Evolutionary conservation across 78 protist species (phyloP).

Genomic region (Protostelium mycophagum): DNA sequence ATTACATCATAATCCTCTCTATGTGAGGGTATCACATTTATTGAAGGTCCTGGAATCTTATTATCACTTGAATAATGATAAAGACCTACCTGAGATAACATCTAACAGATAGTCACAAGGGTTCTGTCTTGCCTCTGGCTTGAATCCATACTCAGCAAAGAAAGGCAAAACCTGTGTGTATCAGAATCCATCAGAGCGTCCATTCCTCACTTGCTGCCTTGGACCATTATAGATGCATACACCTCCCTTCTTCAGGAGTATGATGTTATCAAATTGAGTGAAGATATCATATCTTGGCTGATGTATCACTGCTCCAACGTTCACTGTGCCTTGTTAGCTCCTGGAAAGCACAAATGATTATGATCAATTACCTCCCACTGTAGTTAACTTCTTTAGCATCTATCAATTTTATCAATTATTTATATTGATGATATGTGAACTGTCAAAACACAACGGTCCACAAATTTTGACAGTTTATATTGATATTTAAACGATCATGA

Average conservation of each 20-base stretch:
- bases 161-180: background rate
- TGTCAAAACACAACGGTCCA: no score
- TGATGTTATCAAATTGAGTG: constrained; percentile 57
- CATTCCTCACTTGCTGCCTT: background rate
- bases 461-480: no score
- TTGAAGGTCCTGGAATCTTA: background rate
- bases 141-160: background rate
- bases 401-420: no score
- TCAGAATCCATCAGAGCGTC: background rate
- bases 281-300: constrained; percentile 77
- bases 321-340: background rate
- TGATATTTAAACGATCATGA: no score
- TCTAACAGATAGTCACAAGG: background rate
- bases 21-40: background rate
- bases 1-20: no score
- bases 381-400: background rate
- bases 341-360: no score
- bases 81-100: background rate
- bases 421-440: no score
- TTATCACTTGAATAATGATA: no score
- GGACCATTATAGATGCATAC: constrained; percentile 58
- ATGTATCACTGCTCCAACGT: constrained; percentile 49
- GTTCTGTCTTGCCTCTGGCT: background rate
- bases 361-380: background rate
- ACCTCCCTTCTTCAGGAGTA: constrained; percentile 77